phyloP scores from a whole-genome alignment of 805 yeast species.

The Pichia insulana region DNA sequence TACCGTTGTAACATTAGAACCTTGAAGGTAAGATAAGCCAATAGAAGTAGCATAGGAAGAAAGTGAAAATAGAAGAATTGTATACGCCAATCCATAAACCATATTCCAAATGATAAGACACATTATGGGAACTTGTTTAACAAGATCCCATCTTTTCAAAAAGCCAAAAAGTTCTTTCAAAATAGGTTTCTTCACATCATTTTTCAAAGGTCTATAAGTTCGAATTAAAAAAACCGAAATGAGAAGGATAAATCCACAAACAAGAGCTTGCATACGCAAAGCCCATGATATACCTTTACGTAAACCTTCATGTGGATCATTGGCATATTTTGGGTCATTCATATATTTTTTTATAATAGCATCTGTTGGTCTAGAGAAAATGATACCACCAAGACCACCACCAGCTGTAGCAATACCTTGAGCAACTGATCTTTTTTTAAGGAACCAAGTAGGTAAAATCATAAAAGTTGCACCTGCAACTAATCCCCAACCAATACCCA shows the following conservation, averaged over 20 bases:
- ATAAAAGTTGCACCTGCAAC: constrained; percentile 28
- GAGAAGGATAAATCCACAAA: constrained; percentile 18
- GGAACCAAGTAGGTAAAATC: constrained; percentile 43
- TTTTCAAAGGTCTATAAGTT: constrained; percentile 19
- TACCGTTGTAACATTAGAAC: constrained; percentile 38
- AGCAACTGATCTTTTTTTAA: constrained; percentile 35
- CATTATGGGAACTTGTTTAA: constrained; percentile 18
- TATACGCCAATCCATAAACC: constrained; percentile 25
- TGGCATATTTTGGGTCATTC: constrained; percentile 29
- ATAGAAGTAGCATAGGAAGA: constrained; percentile 39
- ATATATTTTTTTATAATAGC: constrained; percentile 31
- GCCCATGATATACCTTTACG: constrained; percentile 30
- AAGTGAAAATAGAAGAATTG: constrained; percentile 35
- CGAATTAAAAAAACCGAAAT: constrained; percentile 17
- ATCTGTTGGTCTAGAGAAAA: constrained; percentile 35
- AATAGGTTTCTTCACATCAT: constrained; percentile 12
- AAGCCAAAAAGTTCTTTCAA: constrained; percentile 14
- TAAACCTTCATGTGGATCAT: constrained; percentile 5
- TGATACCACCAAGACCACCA: constrained; percentile 45
- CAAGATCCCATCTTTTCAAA: constrained; percentile 12
- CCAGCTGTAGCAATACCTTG: constrained; percentile 43
- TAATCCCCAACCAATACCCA: constrained; percentile 36
- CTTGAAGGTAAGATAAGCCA: constrained; percentile 40
- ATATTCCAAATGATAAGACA: constrained; percentile 20
- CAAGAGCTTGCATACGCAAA: constrained; percentile 33